Percentiles rank a stretch among this genome's conserved stretches.
phyloP scores from a whole-genome alignment of 805 yeast genomes.

The Jamesozyma hellenica region DNA sequence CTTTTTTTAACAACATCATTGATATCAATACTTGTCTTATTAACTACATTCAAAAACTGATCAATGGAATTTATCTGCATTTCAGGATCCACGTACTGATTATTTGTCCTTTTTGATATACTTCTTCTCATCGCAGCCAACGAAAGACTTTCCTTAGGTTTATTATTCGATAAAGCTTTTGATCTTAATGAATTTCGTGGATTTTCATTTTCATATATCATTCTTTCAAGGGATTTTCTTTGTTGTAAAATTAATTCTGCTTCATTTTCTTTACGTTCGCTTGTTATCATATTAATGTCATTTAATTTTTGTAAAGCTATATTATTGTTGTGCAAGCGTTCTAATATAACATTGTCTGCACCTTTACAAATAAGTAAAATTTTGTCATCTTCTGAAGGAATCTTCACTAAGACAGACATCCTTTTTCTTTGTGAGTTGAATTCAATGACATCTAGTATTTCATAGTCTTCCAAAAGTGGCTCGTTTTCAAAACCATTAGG shows the following conservation, averaged over 20 bases:
- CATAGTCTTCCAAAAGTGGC: conserved; percentile 59
- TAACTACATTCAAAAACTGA: conserved; percentile 35
- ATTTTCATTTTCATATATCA: conserved; percentile 11
- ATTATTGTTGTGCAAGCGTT: conserved; percentile 49
- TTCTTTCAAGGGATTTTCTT: conserved; percentile 37
- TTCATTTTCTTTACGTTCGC: conserved; percentile 61
- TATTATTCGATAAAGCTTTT: conserved; percentile 19
- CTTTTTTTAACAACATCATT: conserved; percentile 44
- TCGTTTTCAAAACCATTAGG: conserved; percentile 68
- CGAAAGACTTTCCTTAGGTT: conserved; percentile 22
- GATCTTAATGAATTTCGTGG: conserved; percentile 29
- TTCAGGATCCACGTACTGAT: conserved; percentile 16
- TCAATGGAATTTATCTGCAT: conserved; percentile 38
- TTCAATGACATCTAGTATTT: conserved; percentile 71
- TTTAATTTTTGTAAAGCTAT: conserved; percentile 53
- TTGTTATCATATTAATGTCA: conserved; percentile 50
- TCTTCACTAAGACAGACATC: conserved; percentile 77
- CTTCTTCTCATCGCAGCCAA: conserved; percentile 25
- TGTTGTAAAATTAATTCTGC: conserved; percentile 64
- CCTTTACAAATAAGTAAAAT: conserved; percentile 84
- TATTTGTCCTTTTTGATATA: conserved; percentile 12
- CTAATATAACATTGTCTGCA: conserved; percentile 84
- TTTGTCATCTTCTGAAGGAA: conserved; percentile 54
- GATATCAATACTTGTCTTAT: conserved; percentile 42
- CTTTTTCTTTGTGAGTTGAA: conserved; percentile 83